Conservation (phyloP, 495 filamentous ascomycete species). For the Aspergillus steynii region DNA sequence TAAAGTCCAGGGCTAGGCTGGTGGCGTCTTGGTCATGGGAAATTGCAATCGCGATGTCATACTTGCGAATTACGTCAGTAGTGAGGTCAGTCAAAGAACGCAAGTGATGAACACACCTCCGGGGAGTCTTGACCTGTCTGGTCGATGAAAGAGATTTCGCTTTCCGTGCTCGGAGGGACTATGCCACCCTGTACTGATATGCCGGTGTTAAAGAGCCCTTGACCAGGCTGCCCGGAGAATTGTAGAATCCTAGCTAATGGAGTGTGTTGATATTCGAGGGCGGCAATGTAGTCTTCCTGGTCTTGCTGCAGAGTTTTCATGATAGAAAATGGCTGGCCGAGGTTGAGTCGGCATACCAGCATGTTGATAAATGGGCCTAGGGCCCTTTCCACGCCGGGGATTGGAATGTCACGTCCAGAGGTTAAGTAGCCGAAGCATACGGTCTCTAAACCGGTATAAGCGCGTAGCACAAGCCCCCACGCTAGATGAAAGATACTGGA, state of each 20-base stretch:
- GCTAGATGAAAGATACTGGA: slow-evolving; percentile 38
- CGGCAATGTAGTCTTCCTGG: neutral
- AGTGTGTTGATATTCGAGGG: slow-evolving; percentile 8
- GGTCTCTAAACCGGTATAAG: slow-evolving; percentile 37
- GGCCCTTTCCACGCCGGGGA: slow-evolving; percentile 29
- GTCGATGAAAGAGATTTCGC: too few species aligned
- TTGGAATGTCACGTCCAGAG: slow-evolving; percentile 32
- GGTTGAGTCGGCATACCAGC: slow-evolving; percentile 25
- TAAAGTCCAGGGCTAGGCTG: too few species aligned
- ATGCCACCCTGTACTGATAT: slow-evolving; percentile 15
- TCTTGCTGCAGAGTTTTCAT: neutral
- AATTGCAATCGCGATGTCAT: too few species aligned
- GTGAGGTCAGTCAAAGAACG: too few species aligned
- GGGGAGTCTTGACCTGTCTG: too few species aligned
- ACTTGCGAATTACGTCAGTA: too few species aligned
- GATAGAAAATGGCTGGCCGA: slow-evolving; percentile 1
- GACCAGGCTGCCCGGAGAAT: neutral
- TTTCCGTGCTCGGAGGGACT: too few species aligned
- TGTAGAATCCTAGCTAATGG: slow-evolving; percentile 11
- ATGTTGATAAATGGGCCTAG: slow-evolving; percentile 44
- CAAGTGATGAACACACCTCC: too few species aligned
- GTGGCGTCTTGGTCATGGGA: too few species aligned
- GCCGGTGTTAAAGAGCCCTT: slow-evolving; percentile 20
- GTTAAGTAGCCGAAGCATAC: slow-evolving; percentile 43
- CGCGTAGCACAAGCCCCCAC: slow-evolving; percentile 44